phyloP scores from a whole-genome alignment of 169 alveolate genomes.

The Cyclospora cayetanensis region DNA sequence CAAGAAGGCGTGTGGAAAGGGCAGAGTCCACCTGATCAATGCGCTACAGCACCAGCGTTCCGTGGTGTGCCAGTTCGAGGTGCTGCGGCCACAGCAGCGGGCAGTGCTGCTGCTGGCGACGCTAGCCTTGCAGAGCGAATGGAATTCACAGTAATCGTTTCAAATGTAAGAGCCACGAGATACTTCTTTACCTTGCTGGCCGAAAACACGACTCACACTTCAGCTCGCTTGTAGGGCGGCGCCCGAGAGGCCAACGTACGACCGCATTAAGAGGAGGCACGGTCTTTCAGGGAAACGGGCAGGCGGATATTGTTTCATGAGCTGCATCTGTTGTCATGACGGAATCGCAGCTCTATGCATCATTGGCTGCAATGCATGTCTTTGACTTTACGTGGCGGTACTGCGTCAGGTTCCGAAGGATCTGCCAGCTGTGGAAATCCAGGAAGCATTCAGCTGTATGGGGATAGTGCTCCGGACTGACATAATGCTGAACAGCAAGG shows the following conservation, averaged over 20 bases:
- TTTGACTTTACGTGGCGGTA: no score
- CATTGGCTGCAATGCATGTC: no score
- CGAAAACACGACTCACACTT: no score
- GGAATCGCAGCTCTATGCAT: no score
- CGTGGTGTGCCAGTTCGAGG: conserved; percentile 21
- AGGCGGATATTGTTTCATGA: no score
- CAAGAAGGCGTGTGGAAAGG: conserved; percentile 27
- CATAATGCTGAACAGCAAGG: conserved; percentile 70
- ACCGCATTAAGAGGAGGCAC: no score
- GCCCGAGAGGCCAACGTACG: no score
- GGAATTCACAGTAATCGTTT: conserved; percentile 59
- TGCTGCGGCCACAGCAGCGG: conserved; percentile 15
- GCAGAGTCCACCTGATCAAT: conserved; percentile 42
- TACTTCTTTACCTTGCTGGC: no score
- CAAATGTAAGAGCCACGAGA: conserved; percentile 21
- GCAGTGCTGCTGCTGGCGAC: not conserved
- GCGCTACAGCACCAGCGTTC: not conserved
- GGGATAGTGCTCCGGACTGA: conserved; percentile 69
- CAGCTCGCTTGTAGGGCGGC: no score
- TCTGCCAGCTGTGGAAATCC: conserved; percentile 72
- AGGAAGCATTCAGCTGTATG: conserved; percentile 71
- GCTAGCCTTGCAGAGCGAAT: conserved; percentile 9
- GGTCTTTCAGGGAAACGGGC: no score
- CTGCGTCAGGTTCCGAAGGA: conserved; percentile 68
- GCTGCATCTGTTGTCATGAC: no score